Evolutionary conservation across 257 asterid genomes (phyloP).

Genomic region (Jacaranda mimosifolia): DNA sequence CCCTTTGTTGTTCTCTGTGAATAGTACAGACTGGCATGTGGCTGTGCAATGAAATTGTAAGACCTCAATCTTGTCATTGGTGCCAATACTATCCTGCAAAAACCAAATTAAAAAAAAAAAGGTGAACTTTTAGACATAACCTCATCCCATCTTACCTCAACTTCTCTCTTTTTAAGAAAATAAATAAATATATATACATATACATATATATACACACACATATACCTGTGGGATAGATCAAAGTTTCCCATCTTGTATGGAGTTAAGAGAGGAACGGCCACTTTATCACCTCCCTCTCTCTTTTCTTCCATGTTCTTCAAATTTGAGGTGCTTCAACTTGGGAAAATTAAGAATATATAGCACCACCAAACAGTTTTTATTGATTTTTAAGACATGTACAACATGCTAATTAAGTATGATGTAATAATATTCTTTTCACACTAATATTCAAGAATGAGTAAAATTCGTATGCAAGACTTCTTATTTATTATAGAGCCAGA

Average conservation of each 20-base stretch:
- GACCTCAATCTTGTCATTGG: conserved; percentile 52
- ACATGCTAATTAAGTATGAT: too few species aligned
- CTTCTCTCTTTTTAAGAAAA: too few species aligned
- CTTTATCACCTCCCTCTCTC: neutral
- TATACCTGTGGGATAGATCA: conserved; percentile 46
- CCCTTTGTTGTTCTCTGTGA: conserved; percentile 56
- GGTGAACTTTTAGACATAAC: neutral
- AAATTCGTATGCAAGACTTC: too few species aligned
- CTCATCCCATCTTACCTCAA: neutral
- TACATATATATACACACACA: neutral
- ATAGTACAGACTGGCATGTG: conserved; percentile 54
- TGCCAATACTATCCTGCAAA: conserved; percentile 55
- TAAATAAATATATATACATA: neutral
- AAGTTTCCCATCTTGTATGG: conserved; percentile 44
- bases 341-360: neutral
- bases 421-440: too few species aligned
- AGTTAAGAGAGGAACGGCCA: conserved; percentile 35
- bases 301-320: conserved; percentile 34
- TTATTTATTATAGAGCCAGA: too few species aligned
- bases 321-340: neutral
- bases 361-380: neutral
- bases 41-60: conserved; percentile 50
- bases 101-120: too few species aligned
- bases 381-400: too few species aligned
- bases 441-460: too few species aligned